Conservation (phyloP, 1,139 yeast species). For the Kodamaea arcana region DNA sequence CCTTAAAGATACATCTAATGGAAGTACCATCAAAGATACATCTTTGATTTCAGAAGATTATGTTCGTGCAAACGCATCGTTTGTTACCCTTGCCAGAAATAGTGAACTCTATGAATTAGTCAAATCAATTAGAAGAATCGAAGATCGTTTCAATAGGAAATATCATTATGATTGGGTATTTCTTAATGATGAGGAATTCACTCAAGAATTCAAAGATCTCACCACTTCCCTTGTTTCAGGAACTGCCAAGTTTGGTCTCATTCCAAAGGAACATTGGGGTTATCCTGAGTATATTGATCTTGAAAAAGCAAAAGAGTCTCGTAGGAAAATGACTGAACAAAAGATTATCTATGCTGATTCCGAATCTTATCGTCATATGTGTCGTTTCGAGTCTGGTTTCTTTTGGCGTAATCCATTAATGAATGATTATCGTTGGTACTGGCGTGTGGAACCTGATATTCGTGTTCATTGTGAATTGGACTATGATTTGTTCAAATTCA, state of each 20-base stretch:
- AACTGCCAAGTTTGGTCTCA: conserved; percentile 54
- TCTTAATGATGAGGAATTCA: conserved; percentile 60
- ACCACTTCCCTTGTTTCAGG: conserved; percentile 54
- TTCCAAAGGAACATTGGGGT: conserved; percentile 67
- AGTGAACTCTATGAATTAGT: conserved; percentile 61
- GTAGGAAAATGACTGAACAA: conserved; percentile 45
- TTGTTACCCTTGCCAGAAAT: conserved; percentile 60
- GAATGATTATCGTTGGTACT: conserved; percentile 73
- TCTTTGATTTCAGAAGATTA: background rate
- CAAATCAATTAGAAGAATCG: conserved; percentile 61
- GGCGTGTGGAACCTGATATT: conserved; percentile 78
- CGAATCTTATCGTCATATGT: conserved; percentile 73
- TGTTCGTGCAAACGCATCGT: conserved; percentile 50
- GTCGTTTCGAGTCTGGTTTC: conserved; percentile 71
- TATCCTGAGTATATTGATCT: conserved; percentile 69
- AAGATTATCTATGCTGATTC: conserved; percentile 60
- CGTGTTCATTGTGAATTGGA: conserved; percentile 59
- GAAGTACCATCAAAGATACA: background rate
- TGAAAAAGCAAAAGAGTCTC: conserved; percentile 46
- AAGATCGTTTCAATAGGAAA: conserved; percentile 65
- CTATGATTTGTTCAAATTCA: conserved; percentile 60
- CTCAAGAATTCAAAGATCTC: conserved; percentile 50
- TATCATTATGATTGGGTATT: conserved; percentile 81
- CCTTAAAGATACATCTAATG: background rate
- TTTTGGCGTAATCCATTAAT: conserved; percentile 76